phyloP scores from a whole-genome alignment of 176 grass and related monocot species.

The Avena sativa region DNA sequence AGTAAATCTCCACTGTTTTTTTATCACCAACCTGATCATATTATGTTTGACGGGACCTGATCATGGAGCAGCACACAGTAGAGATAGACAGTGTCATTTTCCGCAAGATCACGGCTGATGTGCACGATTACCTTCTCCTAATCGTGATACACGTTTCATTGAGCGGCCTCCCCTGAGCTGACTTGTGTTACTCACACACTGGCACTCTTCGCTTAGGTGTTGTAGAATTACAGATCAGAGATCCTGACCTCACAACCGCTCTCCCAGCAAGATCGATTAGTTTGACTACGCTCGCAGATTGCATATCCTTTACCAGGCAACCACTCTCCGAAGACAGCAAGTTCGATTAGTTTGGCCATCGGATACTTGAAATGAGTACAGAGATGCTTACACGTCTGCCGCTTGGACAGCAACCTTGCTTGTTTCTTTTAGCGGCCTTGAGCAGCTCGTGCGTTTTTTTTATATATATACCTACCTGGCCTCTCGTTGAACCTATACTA shows the following conservation, averaged over 20 bases:
- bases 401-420: background rate
- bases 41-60: background rate
- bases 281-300: background rate
- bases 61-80: background rate
- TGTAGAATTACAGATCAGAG: background rate
- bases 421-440: conserved; percentile 17
- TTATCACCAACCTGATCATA: background rate
- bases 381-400: background rate
- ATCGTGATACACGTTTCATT: background rate
- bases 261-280: conserved; percentile 1
- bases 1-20: background rate
- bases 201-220: background rate
- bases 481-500: background rate
- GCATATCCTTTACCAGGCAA: background rate
- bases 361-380: background rate
- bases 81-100: conserved; percentile 32
- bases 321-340: background rate
- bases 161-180: background rate
- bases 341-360: background rate
- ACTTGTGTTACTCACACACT: background rate
- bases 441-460: conserved; percentile 32
- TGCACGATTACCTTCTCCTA: background rate
- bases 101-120: conserved; percentile 14
- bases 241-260: conserved; percentile 27
- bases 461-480: background rate